These are phyloP conservation scores for Digitaria exilis DNA, from an alignment of 202 grass and related monocot genomes.

Conservation along the genomic window DNA sequence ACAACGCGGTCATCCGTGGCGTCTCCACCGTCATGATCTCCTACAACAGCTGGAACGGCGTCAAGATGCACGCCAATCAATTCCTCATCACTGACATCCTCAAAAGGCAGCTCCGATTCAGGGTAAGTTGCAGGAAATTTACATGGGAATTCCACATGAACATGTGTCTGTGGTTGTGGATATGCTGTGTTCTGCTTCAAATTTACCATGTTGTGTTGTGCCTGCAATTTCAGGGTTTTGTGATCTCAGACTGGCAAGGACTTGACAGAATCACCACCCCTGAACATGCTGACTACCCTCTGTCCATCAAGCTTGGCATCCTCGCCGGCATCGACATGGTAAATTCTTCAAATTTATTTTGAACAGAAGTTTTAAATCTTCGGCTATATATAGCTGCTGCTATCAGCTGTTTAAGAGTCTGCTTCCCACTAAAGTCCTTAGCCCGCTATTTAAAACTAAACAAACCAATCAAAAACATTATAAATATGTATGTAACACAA, in stretches of 20 bases:
- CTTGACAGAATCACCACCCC: conserved; percentile 33
- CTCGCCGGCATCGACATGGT: conserved; percentile 46
- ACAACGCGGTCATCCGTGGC: conserved; percentile 56
- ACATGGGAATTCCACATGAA: too few relatives aligned
- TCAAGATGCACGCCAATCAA: conserved; percentile 76
- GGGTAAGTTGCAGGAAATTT: conserved; percentile 7
- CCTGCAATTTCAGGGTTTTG: conserved; percentile 25
- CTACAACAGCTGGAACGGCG: conserved; percentile 80
- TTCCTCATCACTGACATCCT: conserved; percentile 67
- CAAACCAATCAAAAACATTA: too few relatives aligned
- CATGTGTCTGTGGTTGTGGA: too few relatives aligned
- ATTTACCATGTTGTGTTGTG: not conserved
- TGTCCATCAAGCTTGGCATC: conserved; percentile 38
- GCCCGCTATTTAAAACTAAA: too few relatives aligned
- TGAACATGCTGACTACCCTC: conserved; percentile 30
- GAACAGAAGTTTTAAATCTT: too few relatives aligned
- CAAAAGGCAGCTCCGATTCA: conserved; percentile 65
- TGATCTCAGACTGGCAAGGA: conserved; percentile 46
- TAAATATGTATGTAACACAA: too few relatives aligned
- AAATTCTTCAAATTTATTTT: not conserved
- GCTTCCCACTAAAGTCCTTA: too few relatives aligned
- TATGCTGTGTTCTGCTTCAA: too few relatives aligned
- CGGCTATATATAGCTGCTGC: too few relatives aligned
- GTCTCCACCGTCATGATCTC: conserved; percentile 85
- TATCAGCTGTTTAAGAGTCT: too few relatives aligned